These are phyloP conservation scores for Vitis hybrid DNA, from an alignment of 177 flowering plant genomes.

Conservation along the genomic window DNA sequence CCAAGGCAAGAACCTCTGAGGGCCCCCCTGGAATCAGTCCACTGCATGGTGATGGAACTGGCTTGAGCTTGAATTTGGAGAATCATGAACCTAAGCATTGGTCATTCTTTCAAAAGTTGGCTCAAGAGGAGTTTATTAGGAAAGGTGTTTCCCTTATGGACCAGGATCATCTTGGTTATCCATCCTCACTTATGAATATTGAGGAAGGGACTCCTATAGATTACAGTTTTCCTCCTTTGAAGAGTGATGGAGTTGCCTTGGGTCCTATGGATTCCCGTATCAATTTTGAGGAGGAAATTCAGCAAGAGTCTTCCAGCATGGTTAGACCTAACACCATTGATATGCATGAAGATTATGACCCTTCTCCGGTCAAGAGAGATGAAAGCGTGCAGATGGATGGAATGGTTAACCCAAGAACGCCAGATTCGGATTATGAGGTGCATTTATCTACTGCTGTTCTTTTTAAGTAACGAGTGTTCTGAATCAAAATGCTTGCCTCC, in stretches of 20 bases:
- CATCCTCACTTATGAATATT: conserved; percentile 32
- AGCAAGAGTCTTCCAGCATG: conserved; percentile 24
- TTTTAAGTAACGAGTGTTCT: background rate
- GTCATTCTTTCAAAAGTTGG: conserved; percentile 73
- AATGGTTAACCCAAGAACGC: conserved; percentile 21
- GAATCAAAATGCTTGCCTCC: background rate
- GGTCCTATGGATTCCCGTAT: conserved; percentile 28
- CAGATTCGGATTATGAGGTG: conserved; percentile 60
- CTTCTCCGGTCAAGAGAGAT: conserved; percentile 32
- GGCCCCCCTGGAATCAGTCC: conserved; percentile 36
- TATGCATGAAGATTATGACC: conserved; percentile 22
- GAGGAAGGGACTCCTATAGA: conserved; percentile 32
- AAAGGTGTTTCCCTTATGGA: conserved; percentile 73
- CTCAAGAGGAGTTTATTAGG: conserved; percentile 45
- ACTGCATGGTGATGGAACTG: conserved; percentile 50
- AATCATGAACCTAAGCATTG: conserved; percentile 71
- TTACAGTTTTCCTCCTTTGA: conserved; percentile 38
- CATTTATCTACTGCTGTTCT: background rate
- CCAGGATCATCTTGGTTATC: conserved; percentile 56
- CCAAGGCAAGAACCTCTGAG: conserved; percentile 42
- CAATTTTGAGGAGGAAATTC: conserved; percentile 32
- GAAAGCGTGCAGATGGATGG: conserved; percentile 41
- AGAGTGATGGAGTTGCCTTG: conserved; percentile 26
- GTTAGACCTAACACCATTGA: conserved; percentile 25
- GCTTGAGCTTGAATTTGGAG: conserved; percentile 62